Evolutionary conservation across 208 protist genomes (phyloP).

Genomic region (Wallacemonas collosoma): DNA sequence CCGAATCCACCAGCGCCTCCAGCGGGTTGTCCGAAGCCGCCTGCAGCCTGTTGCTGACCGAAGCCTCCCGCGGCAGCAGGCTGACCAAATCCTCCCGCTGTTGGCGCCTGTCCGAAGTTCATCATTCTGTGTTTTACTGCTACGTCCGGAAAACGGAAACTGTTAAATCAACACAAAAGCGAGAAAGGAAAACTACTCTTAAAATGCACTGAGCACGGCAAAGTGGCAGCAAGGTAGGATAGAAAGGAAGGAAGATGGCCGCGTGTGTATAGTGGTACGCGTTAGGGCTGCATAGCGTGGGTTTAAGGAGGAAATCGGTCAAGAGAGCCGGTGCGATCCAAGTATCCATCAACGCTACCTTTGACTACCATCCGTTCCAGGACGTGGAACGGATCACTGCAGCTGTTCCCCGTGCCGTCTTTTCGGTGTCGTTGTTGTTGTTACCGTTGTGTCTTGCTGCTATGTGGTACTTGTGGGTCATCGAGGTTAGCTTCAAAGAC

Average conservation of each 20-base stretch:
- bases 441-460: background rate
- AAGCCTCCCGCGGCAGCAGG: constrained; percentile 15
- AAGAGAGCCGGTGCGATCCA: too few relatives aligned
- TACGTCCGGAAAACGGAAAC: background rate
- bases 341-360: too few relatives aligned
- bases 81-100: constrained; percentile 28
- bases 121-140: background rate
- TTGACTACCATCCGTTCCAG: too few relatives aligned
- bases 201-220: too few relatives aligned
- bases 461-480: background rate
- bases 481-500: too few relatives aligned
- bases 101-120: constrained; percentile 25
- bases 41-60: constrained; percentile 4
- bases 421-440: background rate
- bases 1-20: constrained; percentile 4
- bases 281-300: too few relatives aligned
- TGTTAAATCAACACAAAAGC: background rate
- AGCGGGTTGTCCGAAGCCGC: constrained; percentile 11
- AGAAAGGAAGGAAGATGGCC: too few relatives aligned
- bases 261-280: too few relatives aligned
- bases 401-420: too few relatives aligned
- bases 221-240: too few relatives aligned
- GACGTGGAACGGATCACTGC: too few relatives aligned
- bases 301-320: too few relatives aligned
- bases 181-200: background rate